Conservation (phyloP, 2,329 filamentous ascomycete species). For the Colletotrichum sp. region DNA sequence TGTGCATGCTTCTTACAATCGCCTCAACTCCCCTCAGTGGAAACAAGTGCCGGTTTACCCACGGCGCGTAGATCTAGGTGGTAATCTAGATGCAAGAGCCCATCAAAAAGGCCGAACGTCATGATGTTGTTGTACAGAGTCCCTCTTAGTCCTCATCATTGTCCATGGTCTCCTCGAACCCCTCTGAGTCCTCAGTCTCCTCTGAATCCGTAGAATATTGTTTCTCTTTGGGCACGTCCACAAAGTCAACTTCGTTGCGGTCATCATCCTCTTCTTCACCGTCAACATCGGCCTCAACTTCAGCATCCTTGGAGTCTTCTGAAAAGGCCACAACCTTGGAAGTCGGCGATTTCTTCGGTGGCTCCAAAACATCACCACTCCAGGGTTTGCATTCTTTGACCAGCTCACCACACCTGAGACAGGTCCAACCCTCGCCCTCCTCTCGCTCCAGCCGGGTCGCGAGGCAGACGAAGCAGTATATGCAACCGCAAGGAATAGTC, state of each 20-base stretch:
- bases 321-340: conserved; percentile 68
- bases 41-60: background rate
- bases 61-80: background rate
- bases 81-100: background rate
- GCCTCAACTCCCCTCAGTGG: background rate
- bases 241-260: background rate
- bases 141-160: background rate
- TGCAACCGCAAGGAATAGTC: conserved; percentile 83
- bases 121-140: background rate
- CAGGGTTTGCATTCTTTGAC: conserved; percentile 89
- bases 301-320: conserved; percentile 48
- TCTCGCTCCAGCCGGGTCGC: conserved; percentile 88
- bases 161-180: conserved; percentile 18
- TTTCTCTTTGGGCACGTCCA: conserved; percentile 1
- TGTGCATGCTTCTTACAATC: background rate
- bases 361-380: conserved; percentile 84
- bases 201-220: background rate
- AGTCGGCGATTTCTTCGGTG: conserved; percentile 44
- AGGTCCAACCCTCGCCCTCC: conserved; percentile 93
- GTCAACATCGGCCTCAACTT: background rate
- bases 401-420: conserved; percentile 83
- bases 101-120: background rate
- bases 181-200: conserved; percentile 15
- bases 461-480: conserved; percentile 97
- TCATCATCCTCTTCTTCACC: background rate